Evolutionary conservation across 257 asterid species (phyloP).

Genomic region (Solanum tarapatanum): DNA sequence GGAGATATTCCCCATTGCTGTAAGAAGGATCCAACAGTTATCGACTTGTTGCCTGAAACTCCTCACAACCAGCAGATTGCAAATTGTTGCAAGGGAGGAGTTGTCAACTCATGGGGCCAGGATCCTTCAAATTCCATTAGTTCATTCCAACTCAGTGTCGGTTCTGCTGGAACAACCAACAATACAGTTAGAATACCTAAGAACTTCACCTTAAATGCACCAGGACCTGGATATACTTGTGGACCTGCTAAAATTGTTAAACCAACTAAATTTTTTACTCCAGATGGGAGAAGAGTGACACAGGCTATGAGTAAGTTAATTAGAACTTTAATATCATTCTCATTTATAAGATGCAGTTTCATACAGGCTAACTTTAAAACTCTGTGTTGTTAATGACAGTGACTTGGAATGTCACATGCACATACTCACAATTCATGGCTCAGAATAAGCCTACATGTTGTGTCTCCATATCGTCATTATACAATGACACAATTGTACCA

Average conservation of each 20-base stretch:
- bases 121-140: constrained; percentile 52
- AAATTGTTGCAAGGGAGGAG: constrained; percentile 79
- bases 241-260: constrained; percentile 64
- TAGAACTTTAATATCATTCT: neutral
- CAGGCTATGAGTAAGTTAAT: constrained; percentile 76
- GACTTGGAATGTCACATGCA: constrained; percentile 43
- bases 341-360: neutral
- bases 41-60: constrained; percentile 60
- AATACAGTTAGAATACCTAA: constrained; percentile 59
- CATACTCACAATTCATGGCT: constrained; percentile 80
- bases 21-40: constrained; percentile 58
- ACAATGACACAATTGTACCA: constrained; percentile 72
- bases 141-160: constrained; percentile 65
- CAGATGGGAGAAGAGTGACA: constrained; percentile 54
- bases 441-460: constrained; percentile 76
- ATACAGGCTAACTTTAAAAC: neutral
- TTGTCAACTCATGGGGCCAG: constrained; percentile 54
- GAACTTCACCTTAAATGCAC: constrained; percentile 62
- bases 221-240: constrained; percentile 74
- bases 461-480: constrained; percentile 70
- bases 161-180: constrained; percentile 64
- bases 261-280: constrained; percentile 42
- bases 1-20: constrained; percentile 68
- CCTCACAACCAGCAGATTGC: constrained; percentile 68
- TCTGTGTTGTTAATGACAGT: constrained; percentile 10